Conservation (phyloP, 495 filamentous ascomycete species). For the Extremus antarcticus region DNA sequence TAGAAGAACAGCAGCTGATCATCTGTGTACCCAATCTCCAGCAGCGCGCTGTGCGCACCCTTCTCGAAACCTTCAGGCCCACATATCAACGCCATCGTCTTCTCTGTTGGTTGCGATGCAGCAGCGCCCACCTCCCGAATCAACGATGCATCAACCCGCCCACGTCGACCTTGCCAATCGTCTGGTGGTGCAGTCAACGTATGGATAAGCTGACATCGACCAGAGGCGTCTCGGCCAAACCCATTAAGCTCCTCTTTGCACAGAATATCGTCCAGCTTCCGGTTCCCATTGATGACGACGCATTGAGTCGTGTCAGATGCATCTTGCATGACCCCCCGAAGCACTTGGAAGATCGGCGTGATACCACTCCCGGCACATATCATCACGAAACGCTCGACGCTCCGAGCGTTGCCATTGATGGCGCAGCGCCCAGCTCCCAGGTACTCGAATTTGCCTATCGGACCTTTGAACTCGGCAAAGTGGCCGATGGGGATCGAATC, state of each 20-base stretch:
- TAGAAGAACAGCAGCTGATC: conserved; percentile 80
- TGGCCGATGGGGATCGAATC: conserved; percentile 60
- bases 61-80: conserved; percentile 73
- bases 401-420: conserved; percentile 47
- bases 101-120: conserved; percentile 23
- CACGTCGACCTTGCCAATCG: conserved; percentile 59
- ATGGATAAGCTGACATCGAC: conserved; percentile 58
- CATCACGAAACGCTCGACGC: conserved; percentile 68
- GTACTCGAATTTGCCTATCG: conserved; percentile 82
- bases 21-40: conserved; percentile 63
- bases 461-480: conserved; percentile 78
- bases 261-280: conserved; percentile 72
- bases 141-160: conserved; percentile 54
- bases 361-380: conserved; percentile 83
- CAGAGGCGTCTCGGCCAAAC: conserved; percentile 39
- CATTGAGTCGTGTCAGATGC: conserved; percentile 48
- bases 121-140: conserved; percentile 30
- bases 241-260: conserved; percentile 65
- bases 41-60: conserved; percentile 49
- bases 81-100: conserved; percentile 68
- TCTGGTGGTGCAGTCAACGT: conserved; percentile 55
- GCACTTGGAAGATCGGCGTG: conserved; percentile 84
- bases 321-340: conserved; percentile 63
- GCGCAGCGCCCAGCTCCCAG: conserved; percentile 53
- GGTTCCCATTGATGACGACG: conserved; percentile 70